These are phyloP conservation scores for Phascolomyces articulosus DNA, from an alignment of 371 early-diverging fungal species.

Conservation along the genomic window DNA sequence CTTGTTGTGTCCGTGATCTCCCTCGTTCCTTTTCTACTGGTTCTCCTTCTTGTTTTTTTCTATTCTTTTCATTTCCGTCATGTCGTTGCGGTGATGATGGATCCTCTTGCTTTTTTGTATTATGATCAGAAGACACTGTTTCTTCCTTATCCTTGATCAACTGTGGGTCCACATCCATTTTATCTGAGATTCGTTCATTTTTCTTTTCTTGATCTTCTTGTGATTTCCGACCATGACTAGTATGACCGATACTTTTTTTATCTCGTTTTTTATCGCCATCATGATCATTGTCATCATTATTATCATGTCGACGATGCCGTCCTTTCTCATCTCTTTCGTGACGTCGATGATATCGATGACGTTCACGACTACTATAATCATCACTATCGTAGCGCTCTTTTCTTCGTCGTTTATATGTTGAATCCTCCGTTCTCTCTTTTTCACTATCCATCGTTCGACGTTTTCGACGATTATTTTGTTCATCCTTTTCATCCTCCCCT, in stretches of 20 bases:
- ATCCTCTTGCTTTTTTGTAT: too few relatives aligned
- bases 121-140: too few relatives aligned
- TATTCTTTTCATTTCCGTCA: too few relatives aligned
- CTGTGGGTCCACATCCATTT: constrained; percentile 3
- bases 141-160: not conserved
- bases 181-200: too few relatives aligned
- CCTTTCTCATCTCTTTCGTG: not conserved
- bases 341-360: not conserved
- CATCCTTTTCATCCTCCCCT: too few relatives aligned
- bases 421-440: too few relatives aligned
- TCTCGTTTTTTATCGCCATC: not conserved
- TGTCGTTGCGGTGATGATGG: too few relatives aligned
- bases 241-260: not conserved
- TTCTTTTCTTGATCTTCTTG: not conserved
- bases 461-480: not conserved
- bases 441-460: not conserved
- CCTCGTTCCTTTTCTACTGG: too few relatives aligned
- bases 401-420: not conserved
- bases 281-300: not conserved
- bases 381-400: not conserved
- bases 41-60: too few relatives aligned
- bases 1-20: too few relatives aligned
- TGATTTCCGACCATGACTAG: not conserved
- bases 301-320: too few relatives aligned
- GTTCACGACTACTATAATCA: not conserved